Evolutionary conservation across 1,139 yeast genomes (phyloP), one percentile per base, ranked within the genome.

Genomic region (Hansenula lynferdii): DNA sequence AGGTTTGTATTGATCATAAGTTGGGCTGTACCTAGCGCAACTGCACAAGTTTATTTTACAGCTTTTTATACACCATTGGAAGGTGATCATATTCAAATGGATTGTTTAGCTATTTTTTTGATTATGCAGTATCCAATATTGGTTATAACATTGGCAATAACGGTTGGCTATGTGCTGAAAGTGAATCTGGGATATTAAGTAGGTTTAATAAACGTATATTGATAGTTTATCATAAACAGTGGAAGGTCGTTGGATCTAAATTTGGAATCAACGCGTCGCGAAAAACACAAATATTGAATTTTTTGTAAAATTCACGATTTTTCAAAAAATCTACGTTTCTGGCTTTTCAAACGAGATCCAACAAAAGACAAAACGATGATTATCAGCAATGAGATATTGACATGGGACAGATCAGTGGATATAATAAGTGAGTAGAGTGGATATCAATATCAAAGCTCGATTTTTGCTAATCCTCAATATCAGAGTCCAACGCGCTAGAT

Each of bases 21-120:
- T 39, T 83, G 75, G 65, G 77, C 83, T 2, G 62, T 81, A 34
- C 92, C 94, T 2, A 79, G 82, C 43, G 87, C 87, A 37, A 83
- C 92, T 0, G 71, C 85, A 0, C 65, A 80, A 44, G 80, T 83
- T 21, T 83, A 82, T 55, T 74, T 82, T 50, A 82, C 92, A 6
- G 92, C 94, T 12, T 76, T 81, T 52, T 82, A 78, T 58, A 80
- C 87, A 0, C 77, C 80, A 2, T 69, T 67, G 34, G 65, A 75
- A 8, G 67, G 68, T 1, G 77, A 75, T 21, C 84, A 80, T 47
- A 55, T 77, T 15, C 92, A 83, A 57, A 78, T 83, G 82, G 89
- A 83, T 54, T 80, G 87, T 57, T 67, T 80, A 40, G 85, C 89
- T 0, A 65, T 82, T 19, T 70, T 75, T 35, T 66, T 82, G 42